Conservation (phyloP, 2,329 filamentous ascomycete species). For the Sporothrix euskadiensis region DNA sequence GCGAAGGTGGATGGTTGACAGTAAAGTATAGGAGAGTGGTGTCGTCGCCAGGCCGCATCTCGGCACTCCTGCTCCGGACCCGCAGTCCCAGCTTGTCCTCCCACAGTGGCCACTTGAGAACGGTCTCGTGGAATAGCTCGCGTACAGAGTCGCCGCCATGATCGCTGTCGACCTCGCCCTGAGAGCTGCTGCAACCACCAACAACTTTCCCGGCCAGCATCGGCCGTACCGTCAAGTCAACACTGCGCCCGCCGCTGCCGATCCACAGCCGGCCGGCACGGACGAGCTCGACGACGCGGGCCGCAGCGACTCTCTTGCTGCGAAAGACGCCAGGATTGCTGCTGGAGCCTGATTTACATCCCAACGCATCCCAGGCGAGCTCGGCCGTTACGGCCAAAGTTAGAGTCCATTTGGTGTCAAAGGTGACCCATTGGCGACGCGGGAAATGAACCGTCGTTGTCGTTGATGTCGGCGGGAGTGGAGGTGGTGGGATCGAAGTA, state of each 20-base stretch:
- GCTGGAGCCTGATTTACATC: neutral
- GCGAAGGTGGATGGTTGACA: slow-evolving; percentile 25
- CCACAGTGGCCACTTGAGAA: slow-evolving; percentile 21
- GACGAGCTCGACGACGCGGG: slow-evolving; percentile 30
- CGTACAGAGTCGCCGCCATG: neutral
- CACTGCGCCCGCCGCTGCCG: slow-evolving; percentile 24
- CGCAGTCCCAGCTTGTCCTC: slow-evolving; percentile 18
- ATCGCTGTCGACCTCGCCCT: too few species aligned
- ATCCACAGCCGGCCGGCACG: slow-evolving; percentile 31
- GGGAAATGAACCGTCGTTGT: slow-evolving; percentile 20
- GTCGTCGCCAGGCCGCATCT: neutral
- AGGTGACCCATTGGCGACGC: slow-evolving; percentile 19
- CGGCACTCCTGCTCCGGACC: neutral
- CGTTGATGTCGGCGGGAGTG: neutral
- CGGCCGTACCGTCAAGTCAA: slow-evolving; percentile 25
- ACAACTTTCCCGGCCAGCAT: slow-evolving; percentile 20
- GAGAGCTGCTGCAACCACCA: neutral
- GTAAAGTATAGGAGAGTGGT: slow-evolving; percentile 13
- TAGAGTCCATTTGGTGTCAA: slow-evolving; percentile 21
- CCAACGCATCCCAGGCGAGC: slow-evolving; percentile 26
- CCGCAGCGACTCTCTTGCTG: slow-evolving; percentile 22
- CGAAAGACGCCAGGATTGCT: slow-evolving; percentile 16
- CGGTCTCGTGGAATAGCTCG: neutral
- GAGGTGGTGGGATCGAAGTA: neutral
- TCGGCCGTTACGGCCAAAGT: slow-evolving; percentile 27